Base-by-base conservation (phyloP, 371 early-diverging fungal species). In the Mucor mucedo region DNA sequence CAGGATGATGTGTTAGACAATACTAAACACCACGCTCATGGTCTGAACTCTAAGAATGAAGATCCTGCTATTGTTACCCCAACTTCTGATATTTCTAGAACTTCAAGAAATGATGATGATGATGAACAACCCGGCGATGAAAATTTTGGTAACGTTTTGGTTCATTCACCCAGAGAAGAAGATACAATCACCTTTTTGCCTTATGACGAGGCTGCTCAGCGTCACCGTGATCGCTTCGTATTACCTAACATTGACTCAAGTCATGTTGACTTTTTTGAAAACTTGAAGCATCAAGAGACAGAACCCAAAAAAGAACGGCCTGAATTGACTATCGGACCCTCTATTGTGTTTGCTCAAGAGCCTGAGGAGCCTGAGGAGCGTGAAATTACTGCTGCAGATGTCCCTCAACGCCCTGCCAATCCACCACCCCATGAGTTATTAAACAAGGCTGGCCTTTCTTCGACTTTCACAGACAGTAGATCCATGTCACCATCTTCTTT, bases 381-480 rank as follows among this genome's bases (percentile, higher is more conserved):
- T 33, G 62, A 65, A 42, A 39, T 27, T n/a, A 32, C 28, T 39
- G 40, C 14, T 0, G 27, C 55, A 33, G 63, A 63, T 53, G 59
- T 65, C 11, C 77, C 73, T 14, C 52, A 58, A 35, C 66, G 73
- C 41, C 77, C 73, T 33, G 54, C 66, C 0, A 76, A 69, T 38
- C 73, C 69, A 44, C 73, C 73, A 13, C 73, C 77, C 27, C 53
- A 63, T 4, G 62, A 56, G 16, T 35, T 73, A 14, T 55, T 77
- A 7, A 44, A 44, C 21, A 61, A 58, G 48, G 72, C 60, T 44
- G 52, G 60, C 49, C 50, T 40, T 27, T 56, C 64, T 47, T 28
- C 35, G 6, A 14, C 54, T 1, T 53, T 68, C 55, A 63, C 49
- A 47, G 60, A 63, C n/a, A 47, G 29, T 14, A 53, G 65, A 39